phyloP scores from a whole-genome alignment of 306 rosid genomes.

The Glycyrrhiza uralensis region DNA sequence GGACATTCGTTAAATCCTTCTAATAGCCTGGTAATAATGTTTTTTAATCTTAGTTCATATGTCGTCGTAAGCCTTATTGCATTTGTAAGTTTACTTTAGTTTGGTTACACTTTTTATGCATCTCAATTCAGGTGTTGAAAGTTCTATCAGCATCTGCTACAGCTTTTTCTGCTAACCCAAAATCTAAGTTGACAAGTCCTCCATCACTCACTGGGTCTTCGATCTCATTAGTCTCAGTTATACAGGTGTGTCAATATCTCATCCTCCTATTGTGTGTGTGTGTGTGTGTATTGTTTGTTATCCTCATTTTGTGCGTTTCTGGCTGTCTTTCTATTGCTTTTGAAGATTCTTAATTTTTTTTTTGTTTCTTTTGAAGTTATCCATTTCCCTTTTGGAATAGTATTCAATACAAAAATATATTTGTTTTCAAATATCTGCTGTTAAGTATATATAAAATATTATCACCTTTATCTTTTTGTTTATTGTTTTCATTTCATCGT shows the following conservation, averaged over 20 bases:
- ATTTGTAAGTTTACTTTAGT: conserved; percentile 1
- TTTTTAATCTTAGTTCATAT: conserved; percentile 7
- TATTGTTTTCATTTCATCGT: neutral
- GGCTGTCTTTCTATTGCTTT: conserved; percentile 6
- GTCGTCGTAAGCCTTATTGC: conserved; percentile 3
- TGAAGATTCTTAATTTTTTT: neutral
- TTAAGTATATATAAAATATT: neutral
- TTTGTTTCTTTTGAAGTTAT: neutral
- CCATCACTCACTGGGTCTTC: conserved; percentile 88
- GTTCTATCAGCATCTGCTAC: conserved; percentile 90
- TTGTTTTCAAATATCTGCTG: neutral
- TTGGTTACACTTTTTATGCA: conserved; percentile 13
- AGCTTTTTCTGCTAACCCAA: conserved; percentile 88
- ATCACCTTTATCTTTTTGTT: neutral
- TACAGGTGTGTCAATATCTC: conserved; percentile 54
- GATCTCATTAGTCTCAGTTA: conserved; percentile 77
- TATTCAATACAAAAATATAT: neutral
- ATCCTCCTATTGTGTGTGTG: neutral
- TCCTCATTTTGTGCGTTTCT: neutral
- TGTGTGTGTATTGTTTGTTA: neutral
- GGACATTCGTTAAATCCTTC: conserved; percentile 84
- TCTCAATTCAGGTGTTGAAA: conserved; percentile 67
- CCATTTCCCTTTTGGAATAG: neutral
- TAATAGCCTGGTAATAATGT: conserved; percentile 84
- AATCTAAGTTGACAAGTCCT: conserved; percentile 75